Base-by-base conservation (phyloP, 2,329 filamentous ascomycete species). In the Fusarium abutilonis region DNA sequence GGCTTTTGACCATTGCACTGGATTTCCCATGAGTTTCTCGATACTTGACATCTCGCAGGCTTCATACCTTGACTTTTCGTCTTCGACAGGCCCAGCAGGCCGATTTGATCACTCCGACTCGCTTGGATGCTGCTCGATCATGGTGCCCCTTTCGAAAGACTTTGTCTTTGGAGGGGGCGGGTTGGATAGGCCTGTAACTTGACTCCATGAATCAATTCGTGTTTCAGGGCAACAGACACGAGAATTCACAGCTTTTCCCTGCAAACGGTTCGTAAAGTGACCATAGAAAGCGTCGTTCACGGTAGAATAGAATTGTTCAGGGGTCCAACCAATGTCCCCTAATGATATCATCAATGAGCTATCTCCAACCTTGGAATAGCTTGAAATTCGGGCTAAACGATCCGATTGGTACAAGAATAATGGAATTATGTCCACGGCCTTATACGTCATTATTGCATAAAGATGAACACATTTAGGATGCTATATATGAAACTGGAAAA, bases 1-100 rank as follows among this genome's bases (percentile, higher is more conserved):
- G 58, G 58, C 1, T 46, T 61, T 1, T 34, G 4, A 1, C 58
- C 58, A 6, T 63, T 52, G 8, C 58, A 61, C 58, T 61, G 2
- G 3, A 8, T 1, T 0, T 7, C 3, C 3, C 13, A 34, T 29
- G 9, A 29, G 26, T 1, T 11, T 34, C 4, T 7, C 13, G 6
- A n/a, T 2, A 7, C 9, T 29, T 10, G 11, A 34, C 13, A 34
- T 3, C 6, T 34, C 4, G 17, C 35, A 13, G 2, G 15, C 8
- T 14, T 6, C 23, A 26, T 32, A 58, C 58, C 36, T 62, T 61
- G 0, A 51, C 51, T 0, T 61, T 61, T 6, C 57, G 14, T 3
- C 57, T 61, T 0, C 58, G 44, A 0, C 58, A 61, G 13, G 28
- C 44, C 44, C 9, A 61, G 19, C 58, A 61, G 1, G 58, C 58